phyloP scores from a whole-genome alignment of 371 early-diverging fungal species.

The Mucor mucedo region DNA sequence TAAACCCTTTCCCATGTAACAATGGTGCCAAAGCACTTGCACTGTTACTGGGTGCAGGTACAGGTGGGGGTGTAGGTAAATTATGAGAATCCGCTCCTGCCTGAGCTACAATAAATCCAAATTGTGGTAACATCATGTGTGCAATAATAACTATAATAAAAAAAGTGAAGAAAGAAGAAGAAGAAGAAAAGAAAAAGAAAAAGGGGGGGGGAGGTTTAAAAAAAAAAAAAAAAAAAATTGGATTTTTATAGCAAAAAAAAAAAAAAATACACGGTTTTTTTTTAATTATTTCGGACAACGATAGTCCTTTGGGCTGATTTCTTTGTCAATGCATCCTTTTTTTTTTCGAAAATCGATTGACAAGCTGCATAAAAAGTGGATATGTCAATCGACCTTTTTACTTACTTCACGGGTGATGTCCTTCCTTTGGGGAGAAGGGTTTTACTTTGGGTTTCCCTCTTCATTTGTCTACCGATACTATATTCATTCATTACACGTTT shows the following conservation, averaged over 20 bases:
- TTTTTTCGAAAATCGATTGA: no score
- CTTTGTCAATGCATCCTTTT: no score
- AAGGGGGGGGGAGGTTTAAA: slow-evolving; percentile 1
- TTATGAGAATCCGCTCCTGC: slow-evolving; percentile 50
- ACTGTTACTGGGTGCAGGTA: slow-evolving; percentile 9
- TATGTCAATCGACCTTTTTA: no score
- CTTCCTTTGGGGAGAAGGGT: no score
- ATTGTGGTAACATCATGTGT: slow-evolving; percentile 68
- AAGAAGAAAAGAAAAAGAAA: slow-evolving; percentile 16
- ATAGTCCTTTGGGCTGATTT: no score
- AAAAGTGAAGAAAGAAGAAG: slow-evolving; percentile 11
- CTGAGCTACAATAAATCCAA: slow-evolving; percentile 56
- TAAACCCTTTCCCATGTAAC: slow-evolving; percentile 16
- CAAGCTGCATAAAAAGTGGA: no score
- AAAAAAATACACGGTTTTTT: slow-evolving; percentile 4
- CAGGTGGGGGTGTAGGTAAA: slow-evolving; percentile 22
- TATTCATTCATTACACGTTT: no score
- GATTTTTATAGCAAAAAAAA: not conserved
- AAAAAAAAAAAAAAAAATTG: slow-evolving; percentile 1
- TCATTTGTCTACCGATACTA: no score
- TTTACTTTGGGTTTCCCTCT: no score
- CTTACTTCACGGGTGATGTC: no score
- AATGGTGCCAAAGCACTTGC: slow-evolving; percentile 19
- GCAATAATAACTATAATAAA: not conserved
- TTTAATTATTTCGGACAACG: no score